phyloP scores from a whole-genome alignment of 2,329 filamentous ascomycete species.

The Coleophoma cylindrospora region DNA sequence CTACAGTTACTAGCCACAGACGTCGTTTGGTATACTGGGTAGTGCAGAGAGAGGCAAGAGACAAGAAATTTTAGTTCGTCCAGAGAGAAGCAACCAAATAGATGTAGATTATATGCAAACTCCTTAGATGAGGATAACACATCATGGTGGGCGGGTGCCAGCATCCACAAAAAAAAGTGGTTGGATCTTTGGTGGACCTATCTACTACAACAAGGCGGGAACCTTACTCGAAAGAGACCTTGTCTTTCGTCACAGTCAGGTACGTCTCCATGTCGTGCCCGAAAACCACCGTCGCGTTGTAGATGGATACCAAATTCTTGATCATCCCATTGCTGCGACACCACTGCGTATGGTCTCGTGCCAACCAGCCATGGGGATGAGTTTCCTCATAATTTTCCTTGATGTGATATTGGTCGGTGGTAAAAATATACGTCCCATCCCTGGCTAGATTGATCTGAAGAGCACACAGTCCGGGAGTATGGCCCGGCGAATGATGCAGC shows the following conservation, averaged over 20 bases:
- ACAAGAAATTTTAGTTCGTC: no score
- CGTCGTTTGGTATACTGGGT: no score
- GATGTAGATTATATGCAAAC: no score
- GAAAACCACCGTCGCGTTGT: neutral
- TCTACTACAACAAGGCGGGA: no score
- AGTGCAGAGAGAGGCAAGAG: no score
- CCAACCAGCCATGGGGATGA: conserved; percentile 29
- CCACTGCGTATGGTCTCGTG: conserved; percentile 31
- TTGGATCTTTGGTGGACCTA: no score
- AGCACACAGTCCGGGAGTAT: neutral
- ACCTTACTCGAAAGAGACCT: neutral
- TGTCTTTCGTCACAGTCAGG: neutral
- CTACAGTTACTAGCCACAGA: no score
- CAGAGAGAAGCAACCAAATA: no score
- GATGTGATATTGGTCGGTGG: neutral
- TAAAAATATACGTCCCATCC: neutral
- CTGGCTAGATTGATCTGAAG: neutral
- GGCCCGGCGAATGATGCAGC: neutral
- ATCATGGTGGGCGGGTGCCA: no score
- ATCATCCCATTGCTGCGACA: conserved; percentile 27
- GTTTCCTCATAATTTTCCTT: conserved; percentile 4
- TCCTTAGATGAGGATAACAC: no score
- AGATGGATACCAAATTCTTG: neutral
- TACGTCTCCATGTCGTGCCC: neutral
- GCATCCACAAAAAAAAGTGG: no score